phyloP scores from a whole-genome alignment of 2,329 filamentous ascomycete species.

The Fusarium gaditjirri region DNA sequence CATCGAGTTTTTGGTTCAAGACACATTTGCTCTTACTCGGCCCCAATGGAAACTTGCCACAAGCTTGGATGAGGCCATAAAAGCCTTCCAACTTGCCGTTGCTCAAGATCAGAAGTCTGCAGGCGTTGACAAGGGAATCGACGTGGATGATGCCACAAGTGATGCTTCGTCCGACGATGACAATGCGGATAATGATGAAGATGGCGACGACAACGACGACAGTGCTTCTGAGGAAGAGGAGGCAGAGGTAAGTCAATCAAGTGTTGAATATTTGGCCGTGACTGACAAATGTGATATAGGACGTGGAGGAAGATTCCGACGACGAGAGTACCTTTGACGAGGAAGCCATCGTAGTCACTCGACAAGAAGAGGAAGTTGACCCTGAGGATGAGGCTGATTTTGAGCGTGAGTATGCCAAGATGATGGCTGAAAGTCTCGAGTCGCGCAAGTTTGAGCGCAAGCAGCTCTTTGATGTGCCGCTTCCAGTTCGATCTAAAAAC shows the following conservation, averaged over 20 bases:
- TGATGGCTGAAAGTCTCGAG: conserved; percentile 98
- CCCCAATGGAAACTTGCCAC: conserved; percentile 92
- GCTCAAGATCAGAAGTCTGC: conserved; percentile 87
- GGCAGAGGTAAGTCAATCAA: conserved; percentile 57
- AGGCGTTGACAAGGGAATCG: conserved; percentile 73
- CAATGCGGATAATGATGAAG: conserved; percentile 73
- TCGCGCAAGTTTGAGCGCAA: conserved; percentile 97
- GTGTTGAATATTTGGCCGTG: background rate
- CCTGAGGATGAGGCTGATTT: conserved; percentile 97
- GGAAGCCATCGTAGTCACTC: conserved; percentile 90
- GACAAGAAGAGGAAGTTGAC: conserved; percentile 89
- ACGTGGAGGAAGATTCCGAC: conserved; percentile 60
- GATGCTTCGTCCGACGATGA: conserved; percentile 81
- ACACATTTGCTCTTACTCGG: conserved; percentile 84
- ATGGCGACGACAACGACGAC: conserved; percentile 69
- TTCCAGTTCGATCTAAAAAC: conserved; percentile 83
- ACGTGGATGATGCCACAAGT: conserved; percentile 78
- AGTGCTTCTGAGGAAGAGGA: conserved; percentile 71
- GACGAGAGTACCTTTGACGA: conserved; percentile 77
- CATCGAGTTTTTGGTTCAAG: conserved; percentile 94
- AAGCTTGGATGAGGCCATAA: conserved; percentile 83
- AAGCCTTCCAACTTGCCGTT: conserved; percentile 87
- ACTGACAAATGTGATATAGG: conserved; percentile 49
- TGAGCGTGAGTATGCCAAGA: conserved; percentile 95
- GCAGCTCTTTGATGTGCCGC: conserved; percentile 91